Evolutionary conservation across 768 basidiomycete genomes (phyloP).

Genomic region (Strobilomyces dryophilus): DNA sequence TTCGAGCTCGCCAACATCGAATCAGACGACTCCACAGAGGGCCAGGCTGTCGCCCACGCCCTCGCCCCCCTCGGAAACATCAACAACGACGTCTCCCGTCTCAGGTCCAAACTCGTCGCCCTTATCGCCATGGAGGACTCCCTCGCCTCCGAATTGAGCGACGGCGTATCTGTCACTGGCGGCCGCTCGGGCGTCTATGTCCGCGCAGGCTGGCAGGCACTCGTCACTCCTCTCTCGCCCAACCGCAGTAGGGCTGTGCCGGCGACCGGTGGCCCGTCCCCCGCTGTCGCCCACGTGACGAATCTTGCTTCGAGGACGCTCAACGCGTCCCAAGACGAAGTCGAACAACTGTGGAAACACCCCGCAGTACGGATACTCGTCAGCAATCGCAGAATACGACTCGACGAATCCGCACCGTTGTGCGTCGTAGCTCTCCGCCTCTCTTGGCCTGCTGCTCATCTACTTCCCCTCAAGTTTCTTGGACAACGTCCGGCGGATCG

Average conservation of each 20-base stretch:
- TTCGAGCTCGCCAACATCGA: constrained; percentile 41
- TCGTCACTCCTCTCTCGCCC: constrained; percentile 40
- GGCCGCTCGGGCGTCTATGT: constrained; percentile 62
- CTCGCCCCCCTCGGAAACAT: constrained; percentile 32
- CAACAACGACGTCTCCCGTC: constrained; percentile 43
- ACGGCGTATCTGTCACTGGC: constrained; percentile 58
- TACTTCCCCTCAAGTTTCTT: constrained; percentile 51
- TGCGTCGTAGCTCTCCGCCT: constrained; percentile 33
- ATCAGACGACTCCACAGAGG: constrained; percentile 27
- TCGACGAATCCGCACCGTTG: constrained; percentile 78
- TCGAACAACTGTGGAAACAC: constrained; percentile 67
- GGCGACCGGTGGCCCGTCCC: constrained; percentile 29
- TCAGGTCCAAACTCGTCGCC: constrained; percentile 57
- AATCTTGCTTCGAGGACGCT: constrained; percentile 56
- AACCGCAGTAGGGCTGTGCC: constrained; percentile 41
- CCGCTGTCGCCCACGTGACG: constrained; percentile 39
- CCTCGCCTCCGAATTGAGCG: constrained; percentile 63
- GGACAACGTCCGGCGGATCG: constrained; percentile 58
- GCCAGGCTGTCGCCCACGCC: constrained; percentile 29
- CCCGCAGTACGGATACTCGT: constrained; percentile 58
- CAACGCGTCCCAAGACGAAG: constrained; percentile 43
- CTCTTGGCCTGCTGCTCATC: constrained; percentile 1
- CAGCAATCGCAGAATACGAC: constrained; percentile 51
- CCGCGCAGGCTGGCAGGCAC: constrained; percentile 68
- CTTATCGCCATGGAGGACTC: constrained; percentile 64